Conservation (phyloP, 495 filamentous ascomycete genomes). For the Aspergillus sclerotioniger region DNA sequence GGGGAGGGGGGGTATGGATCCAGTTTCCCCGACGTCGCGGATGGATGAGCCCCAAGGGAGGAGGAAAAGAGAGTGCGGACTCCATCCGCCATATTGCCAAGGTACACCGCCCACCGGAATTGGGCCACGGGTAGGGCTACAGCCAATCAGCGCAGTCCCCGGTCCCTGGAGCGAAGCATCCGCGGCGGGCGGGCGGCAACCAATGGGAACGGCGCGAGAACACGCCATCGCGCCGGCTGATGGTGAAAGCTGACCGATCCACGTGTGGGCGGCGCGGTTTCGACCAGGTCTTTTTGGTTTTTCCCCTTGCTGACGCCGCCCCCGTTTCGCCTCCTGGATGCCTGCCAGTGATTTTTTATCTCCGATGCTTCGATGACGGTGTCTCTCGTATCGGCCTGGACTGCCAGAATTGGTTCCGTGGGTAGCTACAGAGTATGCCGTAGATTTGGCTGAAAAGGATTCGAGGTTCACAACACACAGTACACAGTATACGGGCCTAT, state of each 20-base stretch:
- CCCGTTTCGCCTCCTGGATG: not conserved
- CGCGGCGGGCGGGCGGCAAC: conserved; percentile 4
- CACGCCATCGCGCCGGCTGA: conserved; percentile 34
- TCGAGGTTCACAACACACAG: not conserved
- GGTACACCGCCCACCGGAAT: conserved; percentile 11
- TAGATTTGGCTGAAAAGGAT: too few species aligned
- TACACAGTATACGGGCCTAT: not conserved
- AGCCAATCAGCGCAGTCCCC: conserved; percentile 11
- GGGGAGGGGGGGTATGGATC: not conserved
- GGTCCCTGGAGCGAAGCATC: conserved; percentile 6
- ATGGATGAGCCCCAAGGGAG: not conserved
- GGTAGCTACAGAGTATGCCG: not conserved
- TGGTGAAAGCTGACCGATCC: conserved; percentile 31
- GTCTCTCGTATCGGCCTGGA: not conserved
- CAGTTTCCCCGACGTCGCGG: not conserved
- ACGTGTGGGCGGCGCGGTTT: conserved; percentile 20
- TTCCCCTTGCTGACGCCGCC: not conserved
- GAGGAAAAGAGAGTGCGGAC: not conserved
- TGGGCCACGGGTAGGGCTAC: not conserved
- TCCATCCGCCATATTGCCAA: conserved; percentile 11
- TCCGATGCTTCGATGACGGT: not conserved
- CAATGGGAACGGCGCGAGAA: conserved; percentile 29
- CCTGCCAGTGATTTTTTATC: not conserved
- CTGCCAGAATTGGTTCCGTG: not conserved
- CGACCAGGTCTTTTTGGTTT: conserved; percentile 18